A percentile compares a stretch with the other conserved stretches of the same genome.
These are phyloP conservation scores for Saturnispora kantuleensis DNA, from an alignment of 805 yeast species.

Conservation along the genomic window DNA sequence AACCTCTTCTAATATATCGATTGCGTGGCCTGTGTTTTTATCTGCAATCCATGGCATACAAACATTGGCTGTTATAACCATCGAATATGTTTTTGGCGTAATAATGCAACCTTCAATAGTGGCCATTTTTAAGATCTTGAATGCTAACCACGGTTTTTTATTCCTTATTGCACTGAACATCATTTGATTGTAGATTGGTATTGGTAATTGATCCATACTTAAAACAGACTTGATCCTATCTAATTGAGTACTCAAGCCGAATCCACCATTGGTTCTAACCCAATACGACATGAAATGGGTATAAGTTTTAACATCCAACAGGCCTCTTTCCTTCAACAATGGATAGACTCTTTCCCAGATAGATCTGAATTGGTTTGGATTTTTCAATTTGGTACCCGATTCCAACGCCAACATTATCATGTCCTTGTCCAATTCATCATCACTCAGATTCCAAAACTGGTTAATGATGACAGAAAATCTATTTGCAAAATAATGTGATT, in stretches of 20 bases:
- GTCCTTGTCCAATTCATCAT: conserved; percentile 10
- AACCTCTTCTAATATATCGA: conserved; percentile 18
- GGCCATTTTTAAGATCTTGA: conserved; percentile 15
- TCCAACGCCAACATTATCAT: conserved; percentile 18
- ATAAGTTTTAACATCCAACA: conserved; percentile 15
- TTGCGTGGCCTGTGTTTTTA: conserved; percentile 14
- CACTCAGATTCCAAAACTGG: conserved; percentile 10
- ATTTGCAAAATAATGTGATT: conserved; percentile 17
- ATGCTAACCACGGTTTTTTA: conserved; percentile 14
- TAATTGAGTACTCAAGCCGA: conserved; percentile 12
- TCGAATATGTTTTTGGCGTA: conserved; percentile 22
- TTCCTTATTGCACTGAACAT: conserved; percentile 18
- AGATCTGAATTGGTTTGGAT: conserved; percentile 12
- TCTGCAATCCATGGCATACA: conserved; percentile 10
- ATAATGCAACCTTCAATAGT: conserved; percentile 11
- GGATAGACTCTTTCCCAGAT: conserved; percentile 15
- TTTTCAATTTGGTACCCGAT: conserved; percentile 15
- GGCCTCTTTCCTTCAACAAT: conserved; percentile 8
- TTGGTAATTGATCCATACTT: conserved; percentile 13
- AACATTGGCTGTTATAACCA: conserved; percentile 20
- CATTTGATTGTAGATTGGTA: conserved; percentile 19
- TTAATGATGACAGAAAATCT: conserved; percentile 18
- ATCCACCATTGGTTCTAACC: conserved; percentile 13
- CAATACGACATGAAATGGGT: conserved; percentile 16
- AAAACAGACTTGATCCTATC: conserved; percentile 11